A percentile compares a stretch with the other conserved stretches of the same genome.
Conservation (phyloP, 2,329 filamentous ascomycete genomes). For the Fusarium floridanum region DNA sequence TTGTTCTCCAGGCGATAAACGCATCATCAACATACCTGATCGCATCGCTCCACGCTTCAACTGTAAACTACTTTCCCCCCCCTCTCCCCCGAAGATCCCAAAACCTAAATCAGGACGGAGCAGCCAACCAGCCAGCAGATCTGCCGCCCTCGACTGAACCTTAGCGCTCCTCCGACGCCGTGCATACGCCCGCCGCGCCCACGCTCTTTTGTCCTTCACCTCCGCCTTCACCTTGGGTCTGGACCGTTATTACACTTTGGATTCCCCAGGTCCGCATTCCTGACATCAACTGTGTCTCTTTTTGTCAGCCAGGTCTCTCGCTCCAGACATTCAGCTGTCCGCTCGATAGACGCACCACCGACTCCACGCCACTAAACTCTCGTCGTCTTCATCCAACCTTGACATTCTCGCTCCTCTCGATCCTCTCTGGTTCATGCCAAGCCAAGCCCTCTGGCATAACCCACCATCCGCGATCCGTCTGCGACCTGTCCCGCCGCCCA, state of each 20-base stretch:
- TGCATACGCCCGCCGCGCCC: constrained; percentile 32
- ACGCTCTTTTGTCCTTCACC: constrained; percentile 28
- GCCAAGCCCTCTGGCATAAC: constrained; percentile 34
- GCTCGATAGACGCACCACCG: constrained; percentile 40
- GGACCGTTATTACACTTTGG: constrained; percentile 44
- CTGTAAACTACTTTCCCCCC: constrained; percentile 35
- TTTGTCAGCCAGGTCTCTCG: constrained; percentile 23
- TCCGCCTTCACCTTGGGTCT: constrained; percentile 39
- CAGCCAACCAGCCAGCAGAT: constrained; percentile 40
- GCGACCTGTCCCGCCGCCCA: constrained; percentile 9
- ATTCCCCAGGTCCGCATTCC: constrained; percentile 43
- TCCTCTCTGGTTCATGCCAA: constrained; percentile 32
- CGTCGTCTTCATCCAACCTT: constrained; percentile 25
- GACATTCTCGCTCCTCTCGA: constrained; percentile 6
- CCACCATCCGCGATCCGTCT: constrained; percentile 40
- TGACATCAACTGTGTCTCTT: constrained; percentile 33
- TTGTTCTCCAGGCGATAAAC: constrained; percentile 19
- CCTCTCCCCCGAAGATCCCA: constrained; percentile 35
- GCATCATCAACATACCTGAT: constrained; percentile 30
- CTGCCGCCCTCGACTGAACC: constrained; percentile 35
- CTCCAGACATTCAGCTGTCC: constrained; percentile 21
- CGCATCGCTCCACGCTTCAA: constrained; percentile 20
- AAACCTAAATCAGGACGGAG: constrained; percentile 31
- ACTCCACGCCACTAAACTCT: constrained; percentile 44
- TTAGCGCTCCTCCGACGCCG: constrained; percentile 39